Percentiles rank a stretch among this genome's conserved stretches.
These are phyloP conservation scores for Datisca glomerata DNA, from an alignment of 306 rosid genomes.

Conservation along the genomic window DNA sequence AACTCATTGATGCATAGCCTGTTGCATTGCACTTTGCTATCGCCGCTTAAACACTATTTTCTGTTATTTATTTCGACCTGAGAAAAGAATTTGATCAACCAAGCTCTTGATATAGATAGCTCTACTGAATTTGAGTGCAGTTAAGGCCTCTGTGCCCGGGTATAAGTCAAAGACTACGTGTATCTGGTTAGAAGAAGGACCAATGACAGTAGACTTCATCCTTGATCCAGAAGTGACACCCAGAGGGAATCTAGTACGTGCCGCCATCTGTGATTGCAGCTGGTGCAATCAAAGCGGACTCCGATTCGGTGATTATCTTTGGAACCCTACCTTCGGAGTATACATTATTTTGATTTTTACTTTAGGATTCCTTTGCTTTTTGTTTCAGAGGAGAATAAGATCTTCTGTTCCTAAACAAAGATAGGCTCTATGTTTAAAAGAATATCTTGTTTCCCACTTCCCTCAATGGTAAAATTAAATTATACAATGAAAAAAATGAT, in stretches of 20 bases:
- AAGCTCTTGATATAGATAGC: constrained; percentile 5
- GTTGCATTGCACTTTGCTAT: background rate
- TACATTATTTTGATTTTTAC: constrained; percentile 32
- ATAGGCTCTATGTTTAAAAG: constrained; percentile 28
- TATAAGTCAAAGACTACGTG: constrained; percentile 64
- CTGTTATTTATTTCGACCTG: background rate
- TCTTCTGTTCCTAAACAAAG: constrained; percentile 32
- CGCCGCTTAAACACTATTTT: too few species aligned
- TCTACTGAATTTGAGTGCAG: constrained; percentile 36
- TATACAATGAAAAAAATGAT: too few species aligned
- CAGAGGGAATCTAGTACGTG: constrained; percentile 26
- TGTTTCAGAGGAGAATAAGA: constrained; percentile 42
- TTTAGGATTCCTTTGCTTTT: constrained; percentile 45
- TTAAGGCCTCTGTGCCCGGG: constrained; percentile 51
- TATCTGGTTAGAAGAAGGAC: constrained; percentile 64
- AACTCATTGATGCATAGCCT: background rate
- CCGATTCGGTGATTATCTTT: constrained; percentile 28
- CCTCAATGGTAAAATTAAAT: too few species aligned
- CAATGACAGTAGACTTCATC: constrained; percentile 65
- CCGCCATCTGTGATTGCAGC: constrained; percentile 37
- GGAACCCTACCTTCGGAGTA: constrained; percentile 40
- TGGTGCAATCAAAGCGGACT: constrained; percentile 25
- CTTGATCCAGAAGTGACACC: constrained; percentile 46
- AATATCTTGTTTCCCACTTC: too few species aligned
- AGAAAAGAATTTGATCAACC: too few species aligned